Percentiles rank a stretch among this genome's conserved stretches.
phyloP scores from a whole-genome alignment of 495 filamentous ascomycete species.

The Penicillium waksmanii region DNA sequence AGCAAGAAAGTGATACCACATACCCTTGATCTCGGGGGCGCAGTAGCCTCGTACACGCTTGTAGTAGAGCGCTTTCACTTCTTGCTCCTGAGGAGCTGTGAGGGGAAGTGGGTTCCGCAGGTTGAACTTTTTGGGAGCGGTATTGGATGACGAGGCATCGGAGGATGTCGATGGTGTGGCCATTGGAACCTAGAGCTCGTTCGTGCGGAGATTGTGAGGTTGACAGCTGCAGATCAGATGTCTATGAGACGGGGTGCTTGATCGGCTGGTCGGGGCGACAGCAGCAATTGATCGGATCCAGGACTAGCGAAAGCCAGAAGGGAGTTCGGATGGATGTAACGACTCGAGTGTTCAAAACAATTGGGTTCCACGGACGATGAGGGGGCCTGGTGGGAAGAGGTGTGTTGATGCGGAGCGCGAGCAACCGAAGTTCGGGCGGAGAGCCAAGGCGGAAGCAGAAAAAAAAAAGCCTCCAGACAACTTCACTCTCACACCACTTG shows the following conservation, averaged over 20 bases:
- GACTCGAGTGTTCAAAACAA: background rate
- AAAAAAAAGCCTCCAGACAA: slow-evolving; percentile 33
- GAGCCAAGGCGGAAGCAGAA: slow-evolving; percentile 25
- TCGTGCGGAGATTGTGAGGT: slow-evolving; percentile 21
- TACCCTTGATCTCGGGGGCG: slow-evolving; percentile 85
- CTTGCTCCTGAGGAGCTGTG: slow-evolving; percentile 85
- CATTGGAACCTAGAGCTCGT: slow-evolving; percentile 27
- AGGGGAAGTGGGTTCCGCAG: slow-evolving; percentile 86
- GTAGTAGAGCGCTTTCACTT: slow-evolving; percentile 89
- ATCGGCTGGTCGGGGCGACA: slow-evolving; percentile 1
- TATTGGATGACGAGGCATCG: slow-evolving; percentile 22
- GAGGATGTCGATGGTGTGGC: slow-evolving; percentile 28
- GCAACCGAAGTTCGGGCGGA: slow-evolving; percentile 35
- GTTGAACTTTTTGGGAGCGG: slow-evolving; percentile 38
- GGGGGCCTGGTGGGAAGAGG: slow-evolving; percentile 12
- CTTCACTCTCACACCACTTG: slow-evolving; percentile 15
- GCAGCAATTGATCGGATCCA: background rate
- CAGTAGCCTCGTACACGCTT: slow-evolving; percentile 80
- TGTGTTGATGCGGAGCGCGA: slow-evolving; percentile 36
- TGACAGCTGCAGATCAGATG: slow-evolving; percentile 17
- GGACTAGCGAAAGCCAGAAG: background rate
- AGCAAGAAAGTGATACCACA: slow-evolving; percentile 16
- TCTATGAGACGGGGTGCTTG: slow-evolving; percentile 8
- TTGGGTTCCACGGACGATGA: slow-evolving; percentile 1
- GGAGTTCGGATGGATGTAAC: background rate